Conservation (phyloP, 2,329 filamentous ascomycete species). For the Cercospora sojina region DNA sequence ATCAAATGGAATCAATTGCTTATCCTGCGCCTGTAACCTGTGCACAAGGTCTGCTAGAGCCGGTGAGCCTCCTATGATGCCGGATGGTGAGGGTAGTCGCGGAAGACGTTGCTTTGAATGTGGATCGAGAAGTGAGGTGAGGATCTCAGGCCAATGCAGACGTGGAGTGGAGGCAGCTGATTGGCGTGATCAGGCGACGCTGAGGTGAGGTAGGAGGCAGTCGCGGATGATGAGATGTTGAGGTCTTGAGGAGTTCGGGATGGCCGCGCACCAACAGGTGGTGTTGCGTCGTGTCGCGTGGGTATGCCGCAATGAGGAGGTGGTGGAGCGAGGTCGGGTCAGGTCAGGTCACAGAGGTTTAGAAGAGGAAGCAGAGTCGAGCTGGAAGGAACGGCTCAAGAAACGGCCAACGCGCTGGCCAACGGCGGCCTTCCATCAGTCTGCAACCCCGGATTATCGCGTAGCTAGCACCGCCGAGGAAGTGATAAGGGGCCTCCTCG, state of each 20-base stretch:
- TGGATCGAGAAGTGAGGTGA: neutral
- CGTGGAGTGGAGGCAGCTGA: neutral
- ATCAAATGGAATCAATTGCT: constrained; percentile 35
- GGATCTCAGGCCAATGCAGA: neutral
- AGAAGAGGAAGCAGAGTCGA: neutral
- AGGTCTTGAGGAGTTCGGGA: neutral
- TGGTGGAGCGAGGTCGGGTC: neutral
- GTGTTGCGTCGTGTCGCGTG: neutral
- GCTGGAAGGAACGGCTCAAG: no score
- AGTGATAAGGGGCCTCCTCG: no score
- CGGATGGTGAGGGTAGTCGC: constrained; percentile 9
- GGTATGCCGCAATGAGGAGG: neutral
- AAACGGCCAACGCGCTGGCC: no score
- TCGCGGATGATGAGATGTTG: neutral
- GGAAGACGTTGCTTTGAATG: neutral
- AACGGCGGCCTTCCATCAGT: no score
- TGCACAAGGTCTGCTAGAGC: constrained; percentile 30
- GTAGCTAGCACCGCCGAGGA: no score
- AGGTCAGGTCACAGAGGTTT: no score
- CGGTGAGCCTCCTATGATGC: constrained; percentile 34
- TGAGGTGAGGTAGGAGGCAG: neutral
- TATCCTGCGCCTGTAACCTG: constrained; percentile 30
- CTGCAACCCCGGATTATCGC: no score
- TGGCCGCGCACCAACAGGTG: neutral
- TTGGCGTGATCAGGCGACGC: neutral